Percentiles rank a stretch among this genome's conserved stretches.
phyloP scores from a whole-genome alignment of 1,139 yeast genomes.

The Candida pseudoviswanathii region DNA sequence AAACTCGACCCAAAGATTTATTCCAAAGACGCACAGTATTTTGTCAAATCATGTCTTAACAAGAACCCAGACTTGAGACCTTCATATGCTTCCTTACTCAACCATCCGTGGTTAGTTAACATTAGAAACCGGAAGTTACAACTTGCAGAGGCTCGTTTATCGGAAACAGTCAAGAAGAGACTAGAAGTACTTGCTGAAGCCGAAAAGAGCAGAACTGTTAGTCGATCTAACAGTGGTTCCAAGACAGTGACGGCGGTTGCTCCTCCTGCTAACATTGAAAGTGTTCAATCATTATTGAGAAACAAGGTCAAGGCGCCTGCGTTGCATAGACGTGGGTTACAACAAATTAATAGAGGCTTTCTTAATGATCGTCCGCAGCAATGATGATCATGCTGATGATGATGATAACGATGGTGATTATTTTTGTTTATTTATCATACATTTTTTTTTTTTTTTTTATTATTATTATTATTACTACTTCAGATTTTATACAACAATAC shows the following conservation, averaged over 20 bases:
- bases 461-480: neutral
- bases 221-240: slow-evolving; percentile 18
- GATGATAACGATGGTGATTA: too few species aligned
- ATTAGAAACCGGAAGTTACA: slow-evolving; percentile 32
- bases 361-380: slow-evolving; percentile 12
- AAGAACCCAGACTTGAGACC: slow-evolving; percentile 85
- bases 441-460: slow-evolving; percentile 1
- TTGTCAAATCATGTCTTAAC: slow-evolving; percentile 77
- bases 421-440: too few species aligned
- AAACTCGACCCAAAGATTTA: slow-evolving; percentile 54
- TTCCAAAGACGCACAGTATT: slow-evolving; percentile 76
- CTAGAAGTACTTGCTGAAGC: slow-evolving; percentile 32
- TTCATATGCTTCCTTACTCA: slow-evolving; percentile 69
- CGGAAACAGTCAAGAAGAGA: slow-evolving; percentile 36
- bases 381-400: neutral
- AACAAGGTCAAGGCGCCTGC: slow-evolving; percentile 46
- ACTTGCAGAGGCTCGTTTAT: slow-evolving; percentile 41
- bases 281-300: slow-evolving; percentile 39
- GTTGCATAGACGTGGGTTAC: slow-evolving; percentile 44
- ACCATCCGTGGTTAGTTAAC: slow-evolving; percentile 80
- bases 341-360: slow-evolving; percentile 15
- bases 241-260: slow-evolving; percentile 15
- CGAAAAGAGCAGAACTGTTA: slow-evolving; percentile 19
- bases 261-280: slow-evolving; percentile 27
- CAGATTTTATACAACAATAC: neutral